A percentile compares a stretch with the other conserved stretches of the same genome.
phyloP scores from a whole-genome alignment of 2,329 filamentous ascomycete species.

The Chaetomium sp. region DNA sequence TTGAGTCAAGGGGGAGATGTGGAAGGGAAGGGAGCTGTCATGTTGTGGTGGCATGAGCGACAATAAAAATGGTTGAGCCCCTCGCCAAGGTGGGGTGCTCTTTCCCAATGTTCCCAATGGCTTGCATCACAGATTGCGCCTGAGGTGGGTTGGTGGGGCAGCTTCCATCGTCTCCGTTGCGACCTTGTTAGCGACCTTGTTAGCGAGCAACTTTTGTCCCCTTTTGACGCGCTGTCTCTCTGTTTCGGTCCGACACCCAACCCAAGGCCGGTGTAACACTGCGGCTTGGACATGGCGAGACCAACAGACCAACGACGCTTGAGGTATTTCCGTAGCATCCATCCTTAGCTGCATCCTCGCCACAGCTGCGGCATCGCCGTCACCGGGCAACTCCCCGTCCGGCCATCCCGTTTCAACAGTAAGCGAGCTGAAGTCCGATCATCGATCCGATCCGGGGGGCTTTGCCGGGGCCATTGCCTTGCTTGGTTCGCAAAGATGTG shows the following conservation, averaged over 20 bases:
- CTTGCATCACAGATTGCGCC: conserved; percentile 33
- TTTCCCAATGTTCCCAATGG: conserved; percentile 23
- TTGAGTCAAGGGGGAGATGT: conserved; percentile 18
- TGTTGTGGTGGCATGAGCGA: conserved; percentile 37
- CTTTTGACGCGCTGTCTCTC: neutral
- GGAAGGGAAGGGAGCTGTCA: conserved; percentile 16
- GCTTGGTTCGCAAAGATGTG: neutral
- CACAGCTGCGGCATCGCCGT: conserved; percentile 25
- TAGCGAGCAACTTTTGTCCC: conserved; percentile 35
- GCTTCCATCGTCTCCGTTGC: neutral
- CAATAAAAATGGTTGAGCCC: conserved; percentile 37
- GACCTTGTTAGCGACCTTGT: conserved; percentile 26
- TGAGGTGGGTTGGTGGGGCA: conserved; percentile 31
- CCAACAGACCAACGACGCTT: neutral
- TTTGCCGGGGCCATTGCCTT: neutral
- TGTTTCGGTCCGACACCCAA: neutral
- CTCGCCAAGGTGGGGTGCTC: conserved; percentile 37
- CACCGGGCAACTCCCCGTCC: conserved; percentile 23
- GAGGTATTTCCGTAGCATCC: conserved; percentile 19
- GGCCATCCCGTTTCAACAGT: conserved; percentile 21
- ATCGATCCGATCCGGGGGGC: too few relatives aligned
- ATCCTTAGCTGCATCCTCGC: conserved; percentile 14
- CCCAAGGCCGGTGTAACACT: neutral
- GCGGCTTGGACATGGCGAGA: neutral
- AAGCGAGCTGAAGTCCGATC: conserved; percentile 17